Base-by-base conservation (phyloP, 164 flowering plant genomes). In the Magnolia changhungtana region DNA sequence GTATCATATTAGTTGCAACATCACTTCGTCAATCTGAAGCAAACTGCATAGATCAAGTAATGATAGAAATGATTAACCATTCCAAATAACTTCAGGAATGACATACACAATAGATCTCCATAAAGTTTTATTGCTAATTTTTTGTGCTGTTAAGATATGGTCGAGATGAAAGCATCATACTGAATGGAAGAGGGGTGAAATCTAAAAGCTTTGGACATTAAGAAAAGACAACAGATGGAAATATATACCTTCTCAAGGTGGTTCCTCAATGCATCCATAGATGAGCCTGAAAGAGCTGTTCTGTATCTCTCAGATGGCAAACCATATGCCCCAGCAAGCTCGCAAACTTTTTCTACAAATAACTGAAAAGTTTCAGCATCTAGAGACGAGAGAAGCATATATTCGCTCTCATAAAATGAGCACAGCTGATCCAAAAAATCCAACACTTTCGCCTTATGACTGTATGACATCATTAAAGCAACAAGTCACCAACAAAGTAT, bases 341-440 rank as follows among this genome's bases (percentile, higher is more conserved):
- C 91, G 75, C 68, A 71, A 78, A 90, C 91, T 81, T 89, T 88
- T 59, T 89, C 88, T 9, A 87, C 16, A 79, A 96, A 89, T 24
- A 81, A 80, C 70, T 85, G 80, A 71, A 78, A 50, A 75, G 77
- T 86, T 74, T 84, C 86, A 80, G 83, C 78, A 69, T 70, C 84
- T 19, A 58, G 19, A 3, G 86, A 78, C 78, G 95, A 81, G 66
- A 76, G 64, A 73, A 66, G 76, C 77, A 87, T 73, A 77, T 83
- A 86, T n/a, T 84, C 82, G 63, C 78, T 83, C 86, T 89, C 96
- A 83, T 90, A 92, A 69, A 86, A 79, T 61, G 87, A 85, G 84
- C 91, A 91, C 5, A 93, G 80, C 67, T 90, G 86, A 80, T 90
- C 96, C 85, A 94, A 73, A 78, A 96, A 94, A n/a, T 85, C 80